Conservation (phyloP, 352 stramenopile genomes). For the Pythium folliculosum region DNA sequence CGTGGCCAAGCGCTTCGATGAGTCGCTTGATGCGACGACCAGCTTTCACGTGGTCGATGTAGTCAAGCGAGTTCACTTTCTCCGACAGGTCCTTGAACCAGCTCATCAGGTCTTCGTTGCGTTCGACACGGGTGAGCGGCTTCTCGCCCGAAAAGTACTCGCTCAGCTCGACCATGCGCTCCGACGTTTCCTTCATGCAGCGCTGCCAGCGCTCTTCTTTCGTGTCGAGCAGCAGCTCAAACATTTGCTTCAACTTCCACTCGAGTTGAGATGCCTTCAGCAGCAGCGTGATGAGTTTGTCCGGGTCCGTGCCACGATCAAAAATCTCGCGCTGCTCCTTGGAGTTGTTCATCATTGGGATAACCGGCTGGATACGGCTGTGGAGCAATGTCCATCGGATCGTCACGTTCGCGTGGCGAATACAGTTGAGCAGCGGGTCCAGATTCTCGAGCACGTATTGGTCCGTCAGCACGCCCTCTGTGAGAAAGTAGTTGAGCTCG, state of each 20-base stretch:
- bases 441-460: conserved; percentile 94
- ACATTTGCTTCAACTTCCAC: conserved; percentile 94
- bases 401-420: conserved; percentile 92
- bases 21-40: conserved; percentile 94
- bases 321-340: conserved; percentile 82
- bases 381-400: conserved; percentile 95
- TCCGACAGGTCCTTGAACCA: conserved; percentile 93
- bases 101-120: conserved; percentile 92
- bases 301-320: conserved; percentile 76
- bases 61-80: conserved; percentile 91
- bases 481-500: conserved; percentile 91
- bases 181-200: conserved; percentile 86
- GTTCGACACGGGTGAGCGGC: conserved; percentile 89
- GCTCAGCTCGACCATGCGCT: conserved; percentile 92
- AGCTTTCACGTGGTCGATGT: conserved; percentile 92
- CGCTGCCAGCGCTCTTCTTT: conserved; percentile 92
- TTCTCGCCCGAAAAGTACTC: conserved; percentile 95
- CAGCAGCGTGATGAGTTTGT: conserved; percentile 90
- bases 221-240: conserved; percentile 84
- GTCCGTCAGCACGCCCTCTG: conserved; percentile 91
- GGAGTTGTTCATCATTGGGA: conserved; percentile 88
- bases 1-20: conserved; percentile 91
- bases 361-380: conserved; percentile 85
- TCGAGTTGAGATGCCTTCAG: conserved; percentile 94
- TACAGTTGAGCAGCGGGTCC: conserved; percentile 88